These are phyloP conservation scores for Agastache rugosa DNA, from an alignment of 257 asterid species.

Conservation along the genomic window DNA sequence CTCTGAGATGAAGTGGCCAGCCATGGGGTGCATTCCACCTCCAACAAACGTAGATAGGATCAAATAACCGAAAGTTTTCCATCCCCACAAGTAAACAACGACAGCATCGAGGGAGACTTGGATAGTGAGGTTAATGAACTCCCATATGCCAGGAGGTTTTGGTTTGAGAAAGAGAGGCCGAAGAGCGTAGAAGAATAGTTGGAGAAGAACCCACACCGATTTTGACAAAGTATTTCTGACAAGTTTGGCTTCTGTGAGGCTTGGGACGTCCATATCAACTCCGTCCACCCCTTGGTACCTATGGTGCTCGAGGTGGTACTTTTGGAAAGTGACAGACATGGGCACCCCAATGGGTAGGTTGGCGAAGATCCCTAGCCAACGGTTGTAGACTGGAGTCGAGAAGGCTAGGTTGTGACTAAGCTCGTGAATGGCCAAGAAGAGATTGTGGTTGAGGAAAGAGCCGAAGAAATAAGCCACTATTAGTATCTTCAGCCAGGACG, in stretches of 20 bases:
- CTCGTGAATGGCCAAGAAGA: slow-evolving; percentile 93
- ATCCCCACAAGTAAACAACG: slow-evolving; percentile 74
- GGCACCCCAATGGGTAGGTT: slow-evolving; percentile 97
- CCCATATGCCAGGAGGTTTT: slow-evolving; percentile 96
- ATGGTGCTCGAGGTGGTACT: slow-evolving; percentile 97
- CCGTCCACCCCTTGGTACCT: slow-evolving; percentile 97
- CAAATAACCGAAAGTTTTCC: slow-evolving; percentile 79
- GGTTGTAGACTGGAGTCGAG: slow-evolving; percentile 77
- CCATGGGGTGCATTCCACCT: slow-evolving; percentile 98
- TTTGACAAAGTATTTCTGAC: slow-evolving; percentile 64
- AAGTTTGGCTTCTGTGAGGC: slow-evolving; percentile 60
- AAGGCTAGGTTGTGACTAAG: slow-evolving; percentile 97
- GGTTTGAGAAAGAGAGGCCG: slow-evolving; percentile 91
- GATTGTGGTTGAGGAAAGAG: slow-evolving; percentile 94
- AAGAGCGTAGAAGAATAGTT: slow-evolving; percentile 91
- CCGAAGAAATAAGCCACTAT: slow-evolving; percentile 78
- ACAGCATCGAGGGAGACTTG: slow-evolving; percentile 74
- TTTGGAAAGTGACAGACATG: slow-evolving; percentile 96
- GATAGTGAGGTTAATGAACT: slow-evolving; percentile 63
- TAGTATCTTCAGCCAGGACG: slow-evolving; percentile 76
- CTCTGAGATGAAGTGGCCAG: slow-evolving; percentile 93
- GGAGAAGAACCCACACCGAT: slow-evolving; percentile 79
- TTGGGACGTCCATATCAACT: slow-evolving; percentile 88
- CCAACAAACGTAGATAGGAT: slow-evolving; percentile 91
- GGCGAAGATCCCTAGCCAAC: slow-evolving; percentile 91